phyloP scores from a whole-genome alignment of 1,284 basidiomycete species.

The Phellopilus nigrolimitatus region DNA sequence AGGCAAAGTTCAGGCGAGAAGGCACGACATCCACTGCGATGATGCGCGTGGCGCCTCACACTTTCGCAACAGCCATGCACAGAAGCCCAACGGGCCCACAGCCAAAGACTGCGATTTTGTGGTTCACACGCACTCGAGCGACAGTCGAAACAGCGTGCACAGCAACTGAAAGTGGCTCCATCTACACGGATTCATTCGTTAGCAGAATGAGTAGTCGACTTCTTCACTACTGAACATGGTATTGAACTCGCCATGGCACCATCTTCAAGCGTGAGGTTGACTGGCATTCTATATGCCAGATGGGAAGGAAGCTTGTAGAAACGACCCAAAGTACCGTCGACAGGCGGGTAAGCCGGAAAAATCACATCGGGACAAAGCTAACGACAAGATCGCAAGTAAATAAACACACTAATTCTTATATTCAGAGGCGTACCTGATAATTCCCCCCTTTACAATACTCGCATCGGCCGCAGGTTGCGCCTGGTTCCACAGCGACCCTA shows the following conservation, averaged over 20 bases:
- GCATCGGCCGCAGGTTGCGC: slow-evolving; percentile 68
- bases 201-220: too few species aligned
- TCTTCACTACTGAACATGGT: neutral
- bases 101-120: slow-evolving; percentile 77
- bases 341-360: slow-evolving; percentile 87
- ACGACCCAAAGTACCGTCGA: slow-evolving; percentile 81
- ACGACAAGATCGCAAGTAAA: slow-evolving; percentile 6
- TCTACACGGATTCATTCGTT: slow-evolving; percentile 48
- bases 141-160: slow-evolving; percentile 83
- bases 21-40: slow-evolving; percentile 85
- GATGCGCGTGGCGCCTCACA: slow-evolving; percentile 76
- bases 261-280: slow-evolving; percentile 75
- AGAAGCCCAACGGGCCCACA: slow-evolving; percentile 95
- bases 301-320: slow-evolving; percentile 77
- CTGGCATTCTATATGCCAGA: slow-evolving; percentile 69
- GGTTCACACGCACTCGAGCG: slow-evolving; percentile 66
- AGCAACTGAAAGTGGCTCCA: slow-evolving; percentile 92
- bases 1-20: slow-evolving; percentile 83
- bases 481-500: slow-evolving; percentile 84
- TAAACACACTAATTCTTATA: slow-evolving; percentile 10
- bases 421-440: slow-evolving; percentile 56
- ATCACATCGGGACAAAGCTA: slow-evolving; percentile 72
- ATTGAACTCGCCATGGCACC: slow-evolving; percentile 74
- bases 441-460: slow-evolving; percentile 72
- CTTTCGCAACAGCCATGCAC: slow-evolving; percentile 89